Evolutionary conservation across 768 basidiomycete species (phyloP).

Genomic region (Collybia nuda): DNA sequence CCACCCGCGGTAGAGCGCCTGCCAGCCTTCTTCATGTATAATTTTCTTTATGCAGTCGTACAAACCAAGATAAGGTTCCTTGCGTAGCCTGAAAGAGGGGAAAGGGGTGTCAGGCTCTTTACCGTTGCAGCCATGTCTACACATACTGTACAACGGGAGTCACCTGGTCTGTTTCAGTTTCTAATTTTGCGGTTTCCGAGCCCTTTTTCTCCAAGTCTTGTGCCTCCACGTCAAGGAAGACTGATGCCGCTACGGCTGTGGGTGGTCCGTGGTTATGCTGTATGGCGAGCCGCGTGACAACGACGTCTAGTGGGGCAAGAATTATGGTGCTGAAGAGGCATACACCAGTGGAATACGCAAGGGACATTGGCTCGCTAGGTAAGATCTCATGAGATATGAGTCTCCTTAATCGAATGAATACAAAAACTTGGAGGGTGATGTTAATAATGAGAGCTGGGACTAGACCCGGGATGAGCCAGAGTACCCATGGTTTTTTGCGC

Average conservation of each 20-base stretch:
- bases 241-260: too few relatives aligned
- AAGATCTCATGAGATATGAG: too few relatives aligned
- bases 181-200: not conserved
- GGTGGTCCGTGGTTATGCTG: conserved; percentile 14
- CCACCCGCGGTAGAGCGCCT: conserved; percentile 32
- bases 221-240: too few relatives aligned
- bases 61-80: conserved; percentile 27
- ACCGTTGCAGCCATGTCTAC: not conserved
- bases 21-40: conserved; percentile 33
- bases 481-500: conserved; percentile 52
- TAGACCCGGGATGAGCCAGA: conserved; percentile 56
- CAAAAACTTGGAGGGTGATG: conserved; percentile 23
- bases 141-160: not conserved
- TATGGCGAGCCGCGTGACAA: conserved; percentile 20
- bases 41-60: conserved; percentile 29
- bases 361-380: not conserved
- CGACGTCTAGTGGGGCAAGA: conserved; percentile 23
- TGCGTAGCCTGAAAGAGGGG: conserved; percentile 22
- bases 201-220: too few relatives aligned
- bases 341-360: conserved; percentile 4
- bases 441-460: conserved; percentile 42
- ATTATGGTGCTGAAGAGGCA: conserved; percentile 14
- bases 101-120: not conserved
- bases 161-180: not conserved
- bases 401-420: conserved; percentile 26